Percentiles rank a stretch among this genome's conserved stretches.
Evolutionary conservation across 1,284 basidiomycete genomes (phyloP).

Genomic region (Trametes versicolor): DNA sequence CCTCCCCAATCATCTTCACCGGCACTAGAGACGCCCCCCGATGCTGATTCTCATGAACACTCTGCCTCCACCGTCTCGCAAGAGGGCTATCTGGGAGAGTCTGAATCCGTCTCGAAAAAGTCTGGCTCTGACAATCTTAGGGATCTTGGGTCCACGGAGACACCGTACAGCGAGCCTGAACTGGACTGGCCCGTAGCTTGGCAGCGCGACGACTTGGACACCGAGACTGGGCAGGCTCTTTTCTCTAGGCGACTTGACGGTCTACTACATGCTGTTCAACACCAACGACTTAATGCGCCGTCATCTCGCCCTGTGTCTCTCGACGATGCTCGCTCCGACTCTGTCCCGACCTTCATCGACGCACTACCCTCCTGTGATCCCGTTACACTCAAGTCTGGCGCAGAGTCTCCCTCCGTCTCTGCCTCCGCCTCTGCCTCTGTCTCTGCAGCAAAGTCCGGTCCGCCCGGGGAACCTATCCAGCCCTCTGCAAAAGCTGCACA

Average conservation of each 20-base stretch:
- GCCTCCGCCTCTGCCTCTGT: not conserved
- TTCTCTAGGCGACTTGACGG: slow-evolving; percentile 17
- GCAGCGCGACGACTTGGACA: not conserved
- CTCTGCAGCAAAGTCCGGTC: not conserved
- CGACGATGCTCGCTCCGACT: no score
- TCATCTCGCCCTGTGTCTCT: not conserved
- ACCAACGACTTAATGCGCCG: not conserved
- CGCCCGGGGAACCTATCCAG: not conserved
- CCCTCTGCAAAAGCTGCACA: not conserved
- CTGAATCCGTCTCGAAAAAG: no score
- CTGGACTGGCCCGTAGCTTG: not conserved
- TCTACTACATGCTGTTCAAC: slow-evolving; percentile 22
- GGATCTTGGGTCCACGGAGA: not conserved
- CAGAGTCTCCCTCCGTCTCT: not conserved
- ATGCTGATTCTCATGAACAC: not conserved
- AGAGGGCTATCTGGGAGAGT: no score
- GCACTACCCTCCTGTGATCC: not conserved
- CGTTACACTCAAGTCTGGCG: not conserved
- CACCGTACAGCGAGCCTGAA: not conserved
- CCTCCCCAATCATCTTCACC: slow-evolving; percentile 30
- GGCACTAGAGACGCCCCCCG: slow-evolving; percentile 16
- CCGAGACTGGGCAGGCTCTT: not conserved
- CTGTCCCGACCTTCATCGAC: no score
- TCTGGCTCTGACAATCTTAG: not conserved
- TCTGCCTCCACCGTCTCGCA: no score